Conservation (phyloP, 1,284 basidiomycete species). For the Leccinum subspadiceum region DNA sequence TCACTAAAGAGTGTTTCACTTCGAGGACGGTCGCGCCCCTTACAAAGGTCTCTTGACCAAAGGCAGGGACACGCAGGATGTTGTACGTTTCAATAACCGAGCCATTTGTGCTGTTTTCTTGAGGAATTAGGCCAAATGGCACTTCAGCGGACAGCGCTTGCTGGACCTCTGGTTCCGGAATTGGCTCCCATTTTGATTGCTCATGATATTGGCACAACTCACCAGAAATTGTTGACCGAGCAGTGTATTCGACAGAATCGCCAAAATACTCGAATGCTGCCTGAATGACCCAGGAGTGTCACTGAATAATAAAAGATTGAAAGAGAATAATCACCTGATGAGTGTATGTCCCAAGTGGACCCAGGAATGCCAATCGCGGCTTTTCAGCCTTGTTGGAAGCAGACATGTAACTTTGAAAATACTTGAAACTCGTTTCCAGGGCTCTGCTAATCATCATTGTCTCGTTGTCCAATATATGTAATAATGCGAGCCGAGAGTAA, state of each 20-base stretch:
- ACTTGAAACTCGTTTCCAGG: constrained; percentile 6
- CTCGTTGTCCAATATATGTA: background rate
- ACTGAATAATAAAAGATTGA: background rate
- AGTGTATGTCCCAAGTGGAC: constrained; percentile 73
- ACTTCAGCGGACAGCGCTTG: constrained; percentile 42
- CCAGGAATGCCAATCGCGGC: constrained; percentile 50
- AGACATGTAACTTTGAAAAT: constrained; percentile 10
- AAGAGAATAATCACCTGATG: constrained; percentile 54
- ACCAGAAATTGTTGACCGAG: constrained; percentile 57
- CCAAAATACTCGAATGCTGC: constrained; percentile 61
- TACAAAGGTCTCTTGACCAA: constrained; percentile 47
- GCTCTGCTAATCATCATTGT: constrained; percentile 12
- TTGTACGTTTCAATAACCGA: constrained; percentile 75
- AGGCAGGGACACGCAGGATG: constrained; percentile 43
- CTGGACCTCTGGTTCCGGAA: constrained; percentile 50
- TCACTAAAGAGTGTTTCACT: constrained; percentile 69
- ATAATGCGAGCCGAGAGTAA: background rate
- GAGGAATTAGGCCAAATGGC: constrained; percentile 61
- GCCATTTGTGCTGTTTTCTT: constrained; percentile 76
- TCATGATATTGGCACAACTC: constrained; percentile 1
- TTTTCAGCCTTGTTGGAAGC: constrained; percentile 10
- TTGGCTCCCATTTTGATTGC: constrained; percentile 1
- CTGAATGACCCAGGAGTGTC: constrained; percentile 35
- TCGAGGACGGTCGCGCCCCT: constrained; percentile 55
- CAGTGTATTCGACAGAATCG: constrained; percentile 47